A percentile compares a stretch with the other conserved stretches of the same genome.
These are phyloP conservation scores for Ciborinia camelliae DNA, from an alignment of 2,329 filamentous ascomycete genomes.

Conservation along the genomic window DNA sequence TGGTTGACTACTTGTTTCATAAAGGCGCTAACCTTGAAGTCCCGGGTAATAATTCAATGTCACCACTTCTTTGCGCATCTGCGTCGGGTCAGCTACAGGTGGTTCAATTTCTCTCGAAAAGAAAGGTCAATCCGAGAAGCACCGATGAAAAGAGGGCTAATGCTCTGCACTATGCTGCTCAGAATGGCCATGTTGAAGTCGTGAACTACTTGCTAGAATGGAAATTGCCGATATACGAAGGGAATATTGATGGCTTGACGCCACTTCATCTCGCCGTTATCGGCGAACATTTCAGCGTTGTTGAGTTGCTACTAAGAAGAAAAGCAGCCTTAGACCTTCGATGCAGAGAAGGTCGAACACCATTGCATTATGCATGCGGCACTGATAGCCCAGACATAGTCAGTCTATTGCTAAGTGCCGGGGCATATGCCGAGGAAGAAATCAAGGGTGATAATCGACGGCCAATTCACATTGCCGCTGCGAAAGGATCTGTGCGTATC, in stretches of 20 bases:
- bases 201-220: conserved; percentile 8
- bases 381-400: conserved; percentile 17
- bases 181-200: conserved; percentile 7
- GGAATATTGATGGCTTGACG: conserved; percentile 16
- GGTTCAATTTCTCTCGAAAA: conserved; percentile 15
- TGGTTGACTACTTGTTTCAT: conserved; percentile 13
- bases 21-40: conserved; percentile 18
- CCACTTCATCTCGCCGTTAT: conserved; percentile 18
- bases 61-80: conserved; percentile 16
- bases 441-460: conserved; percentile 5
- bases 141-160: background rate
- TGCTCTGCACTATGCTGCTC: conserved; percentile 3
- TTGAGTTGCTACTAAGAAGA: conserved; percentile 15
- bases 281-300: conserved; percentile 3
- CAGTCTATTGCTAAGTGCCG: conserved; percentile 16
- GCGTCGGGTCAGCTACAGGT: conserved; percentile 14
- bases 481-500: conserved; percentile 7
- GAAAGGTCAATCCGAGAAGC: background rate
- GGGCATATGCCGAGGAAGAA: conserved; percentile 17
- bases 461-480: conserved; percentile 20
- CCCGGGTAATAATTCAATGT: conserved; percentile 13
- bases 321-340: background rate
- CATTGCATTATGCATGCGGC: conserved; percentile 21
- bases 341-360: conserved; percentile 17
- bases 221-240: conserved; percentile 10